Base-by-base conservation (phyloP, 1,284 basidiomycete genomes). In the Ustilago curta region DNA sequence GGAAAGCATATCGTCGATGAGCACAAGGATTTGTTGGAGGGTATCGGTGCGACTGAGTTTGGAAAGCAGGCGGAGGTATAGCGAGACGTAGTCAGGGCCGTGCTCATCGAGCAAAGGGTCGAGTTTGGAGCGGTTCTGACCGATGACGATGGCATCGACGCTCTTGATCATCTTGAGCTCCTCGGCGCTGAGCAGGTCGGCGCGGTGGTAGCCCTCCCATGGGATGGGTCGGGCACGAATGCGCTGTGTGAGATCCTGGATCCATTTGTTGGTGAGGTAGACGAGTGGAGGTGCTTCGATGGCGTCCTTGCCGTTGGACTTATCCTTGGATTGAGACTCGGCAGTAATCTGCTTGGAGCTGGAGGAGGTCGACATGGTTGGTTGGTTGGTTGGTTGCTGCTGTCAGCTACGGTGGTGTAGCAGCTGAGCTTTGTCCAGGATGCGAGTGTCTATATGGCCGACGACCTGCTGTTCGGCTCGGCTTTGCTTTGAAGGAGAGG, bases 141-240 rank as follows among this genome's bases (percentile, higher is more conserved):
- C 88, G 11, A 97, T 92, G 83, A 97, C 97, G n/a, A 95, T 95
- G 27, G 94, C 94, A 54, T 78, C 77, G 59, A 82, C 61, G 60
- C 72, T 66, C 57, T 79, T 78, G 83, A 99, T 91, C 80, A 94
- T 89, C n/a, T 89, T 87, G 45, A 97, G 90, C 86, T 98, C 95
- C 64, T 97, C 94, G 12, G 89, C 88, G 19, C 93, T 93, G 79
- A 98, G 90, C 48, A 96, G 90, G 66, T 92, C 94, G 50, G 94
- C 95, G 70, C 96, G 92, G 87, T 97, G 95, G 87, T 98, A 98
- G 71, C 93, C 95, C 90, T 97, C 95, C 95, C 95, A 99, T 73
- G 95, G 94, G 45, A 97, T 94, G 6, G 91, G 91, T 84, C 95
- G 95, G 11, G 91, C 89, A 74, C 93, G 89, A 71, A 96, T 94